These are phyloP conservation scores for Coccomyxa subellipsoidea DNA, from an alignment of 163 green algal genomes.

Conservation along the genomic window DNA sequence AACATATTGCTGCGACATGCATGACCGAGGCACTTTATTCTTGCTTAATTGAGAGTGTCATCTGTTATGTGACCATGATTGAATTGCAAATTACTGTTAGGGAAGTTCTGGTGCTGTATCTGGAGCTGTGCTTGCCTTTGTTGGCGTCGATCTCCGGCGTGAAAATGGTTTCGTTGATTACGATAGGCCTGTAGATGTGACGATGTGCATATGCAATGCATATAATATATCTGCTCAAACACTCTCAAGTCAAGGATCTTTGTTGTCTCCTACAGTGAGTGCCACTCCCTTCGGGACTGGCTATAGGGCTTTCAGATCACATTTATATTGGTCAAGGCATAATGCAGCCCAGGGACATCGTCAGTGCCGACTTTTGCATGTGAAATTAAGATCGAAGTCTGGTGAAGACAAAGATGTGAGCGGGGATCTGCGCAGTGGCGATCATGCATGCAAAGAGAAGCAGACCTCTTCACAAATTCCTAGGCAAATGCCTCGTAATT, in stretches of 20 bases:
- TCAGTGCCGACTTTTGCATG: not conserved
- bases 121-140: not conserved
- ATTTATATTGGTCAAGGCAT: not conserved
- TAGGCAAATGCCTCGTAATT: not conserved
- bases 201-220: not conserved
- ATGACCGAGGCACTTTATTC: too few relatives aligned
- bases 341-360: not conserved
- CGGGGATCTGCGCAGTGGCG: not conserved
- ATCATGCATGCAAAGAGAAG: not conserved
- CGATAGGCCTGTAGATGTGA: not conserved
- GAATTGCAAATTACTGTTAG: not conserved
- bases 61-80: not conserved
- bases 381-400: not conserved
- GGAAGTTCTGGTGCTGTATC: not conserved
- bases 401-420: not conserved
- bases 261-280: not conserved
- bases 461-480: not conserved
- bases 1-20: too few relatives aligned
- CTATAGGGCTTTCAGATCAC: not conserved
- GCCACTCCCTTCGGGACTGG: too few relatives aligned
- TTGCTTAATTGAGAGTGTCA: not conserved
- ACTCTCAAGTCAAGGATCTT: not conserved
- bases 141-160: not conserved
- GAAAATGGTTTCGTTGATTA: not conserved
- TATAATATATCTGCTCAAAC: not conserved